Evolutionary conservation across 2,329 filamentous ascomycete species (phyloP), one percentile per base, ranked within the genome.

Genomic region (Diaporthe citriasiana): DNA sequence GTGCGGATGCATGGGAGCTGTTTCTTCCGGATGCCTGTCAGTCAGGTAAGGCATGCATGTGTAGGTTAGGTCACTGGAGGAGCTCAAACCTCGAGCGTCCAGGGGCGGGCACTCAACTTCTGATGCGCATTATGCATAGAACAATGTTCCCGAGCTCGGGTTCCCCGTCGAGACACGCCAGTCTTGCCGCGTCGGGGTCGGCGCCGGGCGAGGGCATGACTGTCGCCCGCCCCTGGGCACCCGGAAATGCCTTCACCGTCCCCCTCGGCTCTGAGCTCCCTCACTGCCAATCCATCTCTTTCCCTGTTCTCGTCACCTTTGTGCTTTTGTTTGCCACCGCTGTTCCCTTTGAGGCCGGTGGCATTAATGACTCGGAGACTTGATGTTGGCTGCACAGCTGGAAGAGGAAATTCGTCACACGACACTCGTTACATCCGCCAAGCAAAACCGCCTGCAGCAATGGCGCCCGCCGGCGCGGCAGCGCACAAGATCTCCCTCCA

Each of bases 391-490:
- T 27, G 8, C 17, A 33, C 38, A 19, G 10, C 59, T 50, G 6
- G 38, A 65, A 47, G 19, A 50, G 42, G 59, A 22, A 65, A 50
- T 3, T 35, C 22, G 42, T 15, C 59, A 65, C 59, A 25, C 59
- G 59, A 65, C 59, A 65, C 59, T 65, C 22, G 59, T 65, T 65
- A 27, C 59, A 65, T 50, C 25, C 40, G 59, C 59, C 59, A 65
- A 65, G 59, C 57, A 27, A 45, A 6, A 2, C 9, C 57, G 57
- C 57, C 57, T 60, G 38, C 57, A 38, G 57, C 38, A 13, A 19
- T 60, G 57, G 57, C 57, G 57, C 57, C 57, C 57, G 57, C 38
- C 57, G 57, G 57, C 38, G n/a, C 57, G 38, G n/a, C 38, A 42
- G 15, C 35, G 38, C 57, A 50, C 40, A 50, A 65, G 27, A 47